Evolutionary conservation across 345 rosid genomes (phyloP).

Genomic region (Acer yangbiense): DNA sequence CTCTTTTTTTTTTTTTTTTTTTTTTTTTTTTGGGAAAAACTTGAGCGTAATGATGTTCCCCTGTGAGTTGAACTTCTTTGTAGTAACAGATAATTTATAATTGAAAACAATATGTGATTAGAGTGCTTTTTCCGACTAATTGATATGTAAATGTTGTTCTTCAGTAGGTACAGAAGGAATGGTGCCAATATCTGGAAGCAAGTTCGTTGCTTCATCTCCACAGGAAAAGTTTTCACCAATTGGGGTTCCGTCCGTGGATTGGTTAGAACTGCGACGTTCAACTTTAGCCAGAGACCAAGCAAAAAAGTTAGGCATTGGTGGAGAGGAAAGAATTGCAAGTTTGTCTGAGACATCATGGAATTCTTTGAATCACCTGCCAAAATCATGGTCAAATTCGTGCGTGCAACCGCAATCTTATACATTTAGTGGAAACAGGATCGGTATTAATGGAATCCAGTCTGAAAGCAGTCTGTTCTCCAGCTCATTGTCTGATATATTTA

Average conservation of each 20-base stretch:
- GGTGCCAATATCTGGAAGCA: conserved; percentile 25
- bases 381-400: conserved; percentile 46
- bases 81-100: neutral
- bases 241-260: conserved; percentile 23
- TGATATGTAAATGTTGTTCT: conserved; percentile 15
- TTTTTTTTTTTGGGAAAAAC: neutral
- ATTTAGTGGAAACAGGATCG: conserved; percentile 36
- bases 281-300: conserved; percentile 27
- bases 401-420: conserved; percentile 35
- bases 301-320: conserved; percentile 31
- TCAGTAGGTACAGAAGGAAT: conserved; percentile 30
- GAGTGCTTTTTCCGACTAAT: neutral
- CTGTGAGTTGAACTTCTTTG: neutral
- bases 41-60: neutral
- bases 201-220: conserved; percentile 40
- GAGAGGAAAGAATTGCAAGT: conserved; percentile 41
- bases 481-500: conserved; percentile 81
- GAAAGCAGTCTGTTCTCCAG: conserved; percentile 94
- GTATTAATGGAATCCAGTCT: conserved; percentile 48
- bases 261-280: conserved; percentile 30
- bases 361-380: conserved; percentile 38
- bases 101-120: neutral
- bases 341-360: conserved; percentile 47
- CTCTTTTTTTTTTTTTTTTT: neutral
- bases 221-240: conserved; percentile 29